Evolutionary conservation across 257 asterid species (phyloP).

Genomic region (Solanum tacnaense): DNA sequence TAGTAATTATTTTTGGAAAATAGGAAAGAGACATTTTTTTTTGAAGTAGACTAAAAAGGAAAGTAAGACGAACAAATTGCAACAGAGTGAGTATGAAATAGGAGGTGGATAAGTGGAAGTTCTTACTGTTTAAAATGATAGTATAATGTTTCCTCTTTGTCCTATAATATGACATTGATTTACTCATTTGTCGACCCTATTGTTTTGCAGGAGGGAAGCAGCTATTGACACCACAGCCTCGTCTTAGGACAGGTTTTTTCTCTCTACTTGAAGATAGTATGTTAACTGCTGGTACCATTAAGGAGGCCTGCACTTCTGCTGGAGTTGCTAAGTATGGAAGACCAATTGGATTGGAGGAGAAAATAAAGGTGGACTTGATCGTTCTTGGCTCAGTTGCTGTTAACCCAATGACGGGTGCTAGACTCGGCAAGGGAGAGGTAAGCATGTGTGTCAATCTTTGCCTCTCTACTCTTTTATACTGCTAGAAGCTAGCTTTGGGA

Average conservation of each 20-base stretch:
- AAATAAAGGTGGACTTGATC: slow-evolving; percentile 78
- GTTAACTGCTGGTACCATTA: slow-evolving; percentile 44
- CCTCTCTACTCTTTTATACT: not conserved
- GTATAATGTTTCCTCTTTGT: not conserved
- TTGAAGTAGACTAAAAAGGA: not conserved
- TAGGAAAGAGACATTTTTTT: not conserved
- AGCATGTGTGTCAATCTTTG: not conserved
- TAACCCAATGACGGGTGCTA: slow-evolving; percentile 81
- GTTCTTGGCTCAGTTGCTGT: slow-evolving; percentile 94
- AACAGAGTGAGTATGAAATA: not conserved
- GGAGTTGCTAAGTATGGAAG: slow-evolving; percentile 88
- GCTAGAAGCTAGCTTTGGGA: not conserved
- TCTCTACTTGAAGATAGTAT: slow-evolving; percentile 53
- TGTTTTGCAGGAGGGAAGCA: slow-evolving; percentile 51
- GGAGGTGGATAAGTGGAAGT: not conserved
- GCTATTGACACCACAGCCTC: slow-evolving; percentile 94
- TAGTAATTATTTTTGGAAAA: not conserved
- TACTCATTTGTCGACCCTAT: not conserved
- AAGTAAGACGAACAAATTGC: not conserved
- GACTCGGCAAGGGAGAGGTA: slow-evolving; percentile 99
- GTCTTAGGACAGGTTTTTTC: slow-evolving; percentile 88
- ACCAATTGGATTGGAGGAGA: slow-evolving; percentile 81
- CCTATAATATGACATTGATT: not conserved
- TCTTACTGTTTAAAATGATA: not conserved
- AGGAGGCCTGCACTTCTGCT: slow-evolving; percentile 86